Conservation (phyloP, 2,329 filamentous ascomycete genomes). For the Ophiostoma perfectum region DNA sequence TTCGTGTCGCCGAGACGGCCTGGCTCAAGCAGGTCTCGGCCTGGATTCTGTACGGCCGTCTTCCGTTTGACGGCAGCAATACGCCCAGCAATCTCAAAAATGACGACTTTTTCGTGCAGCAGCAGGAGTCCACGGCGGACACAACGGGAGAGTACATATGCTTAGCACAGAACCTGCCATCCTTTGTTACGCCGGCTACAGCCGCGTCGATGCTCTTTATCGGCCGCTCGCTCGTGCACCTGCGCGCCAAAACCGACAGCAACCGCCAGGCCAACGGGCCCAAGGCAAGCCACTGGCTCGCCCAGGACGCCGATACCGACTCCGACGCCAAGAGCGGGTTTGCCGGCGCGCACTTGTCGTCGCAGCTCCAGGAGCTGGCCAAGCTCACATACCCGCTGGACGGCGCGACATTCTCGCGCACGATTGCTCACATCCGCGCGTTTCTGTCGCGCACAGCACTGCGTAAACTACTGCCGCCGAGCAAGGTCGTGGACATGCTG, state of each 20-base stretch:
- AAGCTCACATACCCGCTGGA: slow-evolving; percentile 69
- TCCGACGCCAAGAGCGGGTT: slow-evolving; percentile 40
- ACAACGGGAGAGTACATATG: slow-evolving; percentile 50
- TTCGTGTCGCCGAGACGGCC: slow-evolving; percentile 74
- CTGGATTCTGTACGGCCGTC: slow-evolving; percentile 83
- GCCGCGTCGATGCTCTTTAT: slow-evolving; percentile 85
- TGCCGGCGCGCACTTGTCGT: slow-evolving; percentile 43
- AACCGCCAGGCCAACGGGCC: slow-evolving; percentile 15
- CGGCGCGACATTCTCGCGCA: slow-evolving; percentile 61
- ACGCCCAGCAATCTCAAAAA: neutral
- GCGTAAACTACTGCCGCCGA: slow-evolving; percentile 72
- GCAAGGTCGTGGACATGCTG: slow-evolving; percentile 70
- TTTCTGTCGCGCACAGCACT: slow-evolving; percentile 80
- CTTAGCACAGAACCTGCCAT: slow-evolving; percentile 60
- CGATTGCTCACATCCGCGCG: slow-evolving; percentile 69
- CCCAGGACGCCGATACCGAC: slow-evolving; percentile 29
- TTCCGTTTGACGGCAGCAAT: slow-evolving; percentile 46
- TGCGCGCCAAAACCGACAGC: slow-evolving; percentile 37
- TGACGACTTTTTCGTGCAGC: slow-evolving; percentile 81
- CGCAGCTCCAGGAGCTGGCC: slow-evolving; percentile 65
- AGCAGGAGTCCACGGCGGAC: slow-evolving; percentile 36
- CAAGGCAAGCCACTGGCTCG: slow-evolving; percentile 22
- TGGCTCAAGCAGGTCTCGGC: slow-evolving; percentile 88
- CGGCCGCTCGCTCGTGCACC: slow-evolving; percentile 81
- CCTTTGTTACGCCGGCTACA: slow-evolving; percentile 68